Evolutionary conservation across 1,284 basidiomycete species (phyloP).

Genomic region (Papiliotrema flavescens): DNA sequence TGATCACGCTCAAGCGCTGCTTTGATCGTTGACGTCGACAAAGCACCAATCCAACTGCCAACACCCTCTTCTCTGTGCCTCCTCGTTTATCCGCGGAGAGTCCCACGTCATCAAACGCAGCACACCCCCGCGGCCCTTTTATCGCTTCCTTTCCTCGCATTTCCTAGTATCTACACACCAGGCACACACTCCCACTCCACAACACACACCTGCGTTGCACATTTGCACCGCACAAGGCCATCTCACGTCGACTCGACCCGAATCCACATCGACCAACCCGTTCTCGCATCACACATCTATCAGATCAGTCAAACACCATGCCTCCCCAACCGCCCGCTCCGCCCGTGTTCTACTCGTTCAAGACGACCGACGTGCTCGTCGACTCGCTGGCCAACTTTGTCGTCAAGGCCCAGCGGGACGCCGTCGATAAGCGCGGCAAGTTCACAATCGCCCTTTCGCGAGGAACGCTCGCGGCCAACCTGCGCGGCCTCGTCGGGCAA

Average conservation of each 20-base stretch:
- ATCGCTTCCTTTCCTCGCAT: no score
- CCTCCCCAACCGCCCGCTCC: slow-evolving; percentile 52
- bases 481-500: slow-evolving; percentile 70
- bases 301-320: slow-evolving; percentile 29
- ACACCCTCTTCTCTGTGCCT: no score
- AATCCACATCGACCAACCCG: neutral
- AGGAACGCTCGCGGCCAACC: slow-evolving; percentile 83
- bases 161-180: neutral
- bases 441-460: slow-evolving; percentile 95
- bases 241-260: neutral
- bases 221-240: neutral
- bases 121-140: no score
- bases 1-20: no score
- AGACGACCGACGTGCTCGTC: slow-evolving; percentile 58
- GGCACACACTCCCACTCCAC: no score
- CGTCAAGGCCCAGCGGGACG: slow-evolving; percentile 84
- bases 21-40: no score
- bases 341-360: slow-evolving; percentile 76
- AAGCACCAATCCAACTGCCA: no score
- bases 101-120: no score
- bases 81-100: no score
- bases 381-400: slow-evolving; percentile 79
- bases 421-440: slow-evolving; percentile 82
- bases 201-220: no score
- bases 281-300: neutral